A percentile compares a stretch with the other conserved stretches of the same genome.
Evolutionary conservation across 768 basidiomycete genomes (phyloP).

Genomic region (Calocybe gangraenosa): DNA sequence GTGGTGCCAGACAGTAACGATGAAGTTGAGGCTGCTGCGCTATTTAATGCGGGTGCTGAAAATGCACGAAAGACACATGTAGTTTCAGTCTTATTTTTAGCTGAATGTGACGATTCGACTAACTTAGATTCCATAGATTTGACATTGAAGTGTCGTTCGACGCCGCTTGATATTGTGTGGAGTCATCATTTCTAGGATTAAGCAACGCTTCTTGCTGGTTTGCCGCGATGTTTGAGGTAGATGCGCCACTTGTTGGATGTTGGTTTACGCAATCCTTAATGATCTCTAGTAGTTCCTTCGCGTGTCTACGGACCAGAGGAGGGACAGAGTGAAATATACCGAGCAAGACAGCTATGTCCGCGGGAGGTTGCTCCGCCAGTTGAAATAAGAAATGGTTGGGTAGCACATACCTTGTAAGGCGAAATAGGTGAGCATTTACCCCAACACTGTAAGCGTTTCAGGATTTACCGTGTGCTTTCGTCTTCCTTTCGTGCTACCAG

Average conservation of each 20-base stretch:
- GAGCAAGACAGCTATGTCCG: slow-evolving; percentile 59
- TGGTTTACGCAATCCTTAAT: slow-evolving; percentile 47
- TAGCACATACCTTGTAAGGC: slow-evolving; percentile 56
- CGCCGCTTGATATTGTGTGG: slow-evolving; percentile 6
- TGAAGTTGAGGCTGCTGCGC: slow-evolving; percentile 8
- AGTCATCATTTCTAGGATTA: slow-evolving; percentile 9
- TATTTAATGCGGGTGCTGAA: slow-evolving; percentile 1
- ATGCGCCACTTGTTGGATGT: slow-evolving; percentile 18
- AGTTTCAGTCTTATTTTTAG: slow-evolving; percentile 10
- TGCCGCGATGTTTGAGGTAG: background rate
- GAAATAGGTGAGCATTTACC: background rate
- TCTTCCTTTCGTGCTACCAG: slow-evolving; percentile 74
- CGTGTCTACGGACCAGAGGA: slow-evolving; percentile 56
- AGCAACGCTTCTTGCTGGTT: background rate
- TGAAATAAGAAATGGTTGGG: slow-evolving; percentile 72
- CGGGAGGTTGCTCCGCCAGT: slow-evolving; percentile 67
- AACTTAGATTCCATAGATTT: slow-evolving; percentile 28
- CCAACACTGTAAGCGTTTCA: slow-evolving; percentile 1
- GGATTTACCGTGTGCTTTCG: slow-evolving; percentile 67
- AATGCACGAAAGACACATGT: background rate
- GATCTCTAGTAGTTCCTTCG: slow-evolving; percentile 61
- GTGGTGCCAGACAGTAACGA: slow-evolving; percentile 29
- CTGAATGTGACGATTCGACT: slow-evolving; percentile 2
- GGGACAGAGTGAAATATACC: slow-evolving; percentile 57
- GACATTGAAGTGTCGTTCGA: slow-evolving; percentile 4